Percentiles rank a stretch among this genome's conserved stretches.
phyloP scores from a whole-genome alignment of 2,329 filamentous ascomycete genomes.

The Periglandula ipomoeae region DNA sequence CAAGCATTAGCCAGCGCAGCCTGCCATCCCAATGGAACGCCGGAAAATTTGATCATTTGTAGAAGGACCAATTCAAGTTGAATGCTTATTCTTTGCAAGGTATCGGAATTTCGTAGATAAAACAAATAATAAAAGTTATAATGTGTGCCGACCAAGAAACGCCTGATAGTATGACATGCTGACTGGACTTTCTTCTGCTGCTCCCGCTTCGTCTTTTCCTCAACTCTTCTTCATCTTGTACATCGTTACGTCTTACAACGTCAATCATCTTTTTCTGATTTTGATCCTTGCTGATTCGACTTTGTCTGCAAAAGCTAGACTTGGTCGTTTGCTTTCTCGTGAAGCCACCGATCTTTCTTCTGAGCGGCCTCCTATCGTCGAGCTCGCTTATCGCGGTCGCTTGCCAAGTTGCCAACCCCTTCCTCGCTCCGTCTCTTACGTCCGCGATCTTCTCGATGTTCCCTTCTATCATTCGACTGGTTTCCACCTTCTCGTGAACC shows the following conservation, averaged over 20 bases:
- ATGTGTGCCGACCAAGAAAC: background rate
- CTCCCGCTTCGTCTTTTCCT: background rate
- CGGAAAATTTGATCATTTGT: background rate
- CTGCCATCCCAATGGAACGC: no score
- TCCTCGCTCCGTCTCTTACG: constrained; percentile 39
- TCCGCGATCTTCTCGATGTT: constrained; percentile 26
- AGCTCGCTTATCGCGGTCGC: constrained; percentile 45
- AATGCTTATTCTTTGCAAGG: background rate
- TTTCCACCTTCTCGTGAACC: constrained; percentile 22
- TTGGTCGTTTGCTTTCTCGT: background rate
- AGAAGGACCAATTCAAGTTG: background rate
- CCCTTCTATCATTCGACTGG: constrained; percentile 23
- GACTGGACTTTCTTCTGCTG: constrained; percentile 1
- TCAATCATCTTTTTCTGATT: background rate
- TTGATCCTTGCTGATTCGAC: background rate
- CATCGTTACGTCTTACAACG: background rate
- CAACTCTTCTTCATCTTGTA: background rate
- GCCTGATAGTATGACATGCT: constrained; percentile 1
- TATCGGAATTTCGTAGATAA: background rate
- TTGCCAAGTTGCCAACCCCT: constrained; percentile 26
- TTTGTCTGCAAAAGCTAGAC: background rate
- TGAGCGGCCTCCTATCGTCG: constrained; percentile 30
- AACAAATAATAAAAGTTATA: background rate
- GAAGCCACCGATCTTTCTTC: background rate
- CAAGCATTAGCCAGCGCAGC: no score